Evolutionary conservation across 2,329 filamentous ascomycete genomes (phyloP).

Genomic region (Verticillium longisporum): DNA sequence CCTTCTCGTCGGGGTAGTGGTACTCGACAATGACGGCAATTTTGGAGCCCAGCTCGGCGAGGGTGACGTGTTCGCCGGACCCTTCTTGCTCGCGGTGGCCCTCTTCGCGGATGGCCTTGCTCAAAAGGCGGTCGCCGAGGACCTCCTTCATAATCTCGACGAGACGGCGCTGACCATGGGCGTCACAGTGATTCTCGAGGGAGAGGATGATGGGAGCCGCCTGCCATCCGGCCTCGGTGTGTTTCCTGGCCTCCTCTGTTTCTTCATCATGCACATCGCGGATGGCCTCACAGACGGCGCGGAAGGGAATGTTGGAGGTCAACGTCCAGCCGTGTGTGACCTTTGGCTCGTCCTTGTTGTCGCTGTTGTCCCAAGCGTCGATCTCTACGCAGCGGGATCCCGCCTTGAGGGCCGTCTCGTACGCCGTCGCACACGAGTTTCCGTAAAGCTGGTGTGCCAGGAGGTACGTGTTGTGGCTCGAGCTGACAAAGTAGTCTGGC

Average conservation of each 20-base stretch:
- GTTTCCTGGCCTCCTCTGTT: conserved; percentile 28
- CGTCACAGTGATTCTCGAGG: conserved; percentile 60
- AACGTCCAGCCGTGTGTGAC: conserved; percentile 66
- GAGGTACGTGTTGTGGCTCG: conserved; percentile 68
- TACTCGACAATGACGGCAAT: conserved; percentile 64
- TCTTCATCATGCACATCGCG: conserved; percentile 56
- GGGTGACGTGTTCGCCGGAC: conserved; percentile 43
- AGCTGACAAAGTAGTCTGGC: conserved; percentile 66
- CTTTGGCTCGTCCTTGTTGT: conserved; percentile 56
- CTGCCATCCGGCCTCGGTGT: conserved; percentile 26
- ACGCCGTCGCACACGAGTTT: conserved; percentile 53
- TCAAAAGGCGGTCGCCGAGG: conserved; percentile 53
- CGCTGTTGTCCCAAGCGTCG: conserved; percentile 62
- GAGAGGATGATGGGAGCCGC: conserved; percentile 57
- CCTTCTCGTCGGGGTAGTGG: conserved; percentile 47
- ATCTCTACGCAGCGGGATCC: conserved; percentile 68
- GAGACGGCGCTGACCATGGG: conserved; percentile 52
- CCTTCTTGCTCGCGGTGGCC: conserved; percentile 49
- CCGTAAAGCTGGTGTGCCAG: conserved; percentile 64
- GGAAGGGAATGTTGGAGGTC: conserved; percentile 59
- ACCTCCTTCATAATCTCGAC: conserved; percentile 60
- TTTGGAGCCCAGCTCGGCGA: conserved; percentile 54
- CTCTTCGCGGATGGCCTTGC: conserved; percentile 47
- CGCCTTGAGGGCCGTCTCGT: conserved; percentile 53
- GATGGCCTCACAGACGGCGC: conserved; percentile 58